Evolutionary conservation across 805 yeast species (phyloP).

Genomic region (Wickerhamiella parazyma): DNA sequence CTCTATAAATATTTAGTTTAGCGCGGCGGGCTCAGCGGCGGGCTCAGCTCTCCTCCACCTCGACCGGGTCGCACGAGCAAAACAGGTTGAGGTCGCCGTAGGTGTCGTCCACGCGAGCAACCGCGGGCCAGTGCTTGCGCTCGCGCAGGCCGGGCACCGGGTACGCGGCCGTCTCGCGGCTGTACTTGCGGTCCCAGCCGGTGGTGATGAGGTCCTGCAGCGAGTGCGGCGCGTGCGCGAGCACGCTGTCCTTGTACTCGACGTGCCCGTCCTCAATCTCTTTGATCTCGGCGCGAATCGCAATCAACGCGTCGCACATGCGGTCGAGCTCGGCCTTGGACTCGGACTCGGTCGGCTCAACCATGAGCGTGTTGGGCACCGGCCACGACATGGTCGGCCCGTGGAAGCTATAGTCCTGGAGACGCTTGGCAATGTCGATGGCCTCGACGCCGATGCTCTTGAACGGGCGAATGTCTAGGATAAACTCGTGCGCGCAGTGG

Average conservation of each 20-base stretch:
- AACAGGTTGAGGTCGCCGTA: slow-evolving; percentile 85
- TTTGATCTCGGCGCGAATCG: slow-evolving; percentile 71
- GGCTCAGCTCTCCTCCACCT: slow-evolving; percentile 12
- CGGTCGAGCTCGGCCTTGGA: slow-evolving; percentile 77
- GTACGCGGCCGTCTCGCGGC: slow-evolving; percentile 86
- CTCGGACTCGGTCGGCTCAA: slow-evolving; percentile 96
- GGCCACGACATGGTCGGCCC: slow-evolving; percentile 99
- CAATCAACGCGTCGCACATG: slow-evolving; percentile 73
- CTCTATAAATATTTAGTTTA: not conserved
- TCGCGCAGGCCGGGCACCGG: slow-evolving; percentile 64
- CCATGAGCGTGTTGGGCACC: slow-evolving; percentile 92
- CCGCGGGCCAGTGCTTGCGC: slow-evolving; percentile 91
- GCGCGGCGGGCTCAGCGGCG: too few species aligned
- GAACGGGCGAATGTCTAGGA: slow-evolving; percentile 77
- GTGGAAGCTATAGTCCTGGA: slow-evolving; percentile 97
- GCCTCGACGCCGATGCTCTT: slow-evolving; percentile 77
- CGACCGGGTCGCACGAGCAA: slow-evolving; percentile 60
- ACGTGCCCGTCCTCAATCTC: slow-evolving; percentile 53
- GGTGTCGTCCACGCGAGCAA: slow-evolving; percentile 83
- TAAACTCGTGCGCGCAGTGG: slow-evolving; percentile 94
- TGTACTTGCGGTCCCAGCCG: slow-evolving; percentile 84
- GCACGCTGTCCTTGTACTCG: slow-evolving; percentile 43
- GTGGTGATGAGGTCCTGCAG: slow-evolving; percentile 55
- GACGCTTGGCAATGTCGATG: slow-evolving; percentile 89
- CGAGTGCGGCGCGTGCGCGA: slow-evolving; percentile 89